phyloP scores from a whole-genome alignment of 371 early-diverging fungal genomes.

The Rhizopus sp. region DNA sequence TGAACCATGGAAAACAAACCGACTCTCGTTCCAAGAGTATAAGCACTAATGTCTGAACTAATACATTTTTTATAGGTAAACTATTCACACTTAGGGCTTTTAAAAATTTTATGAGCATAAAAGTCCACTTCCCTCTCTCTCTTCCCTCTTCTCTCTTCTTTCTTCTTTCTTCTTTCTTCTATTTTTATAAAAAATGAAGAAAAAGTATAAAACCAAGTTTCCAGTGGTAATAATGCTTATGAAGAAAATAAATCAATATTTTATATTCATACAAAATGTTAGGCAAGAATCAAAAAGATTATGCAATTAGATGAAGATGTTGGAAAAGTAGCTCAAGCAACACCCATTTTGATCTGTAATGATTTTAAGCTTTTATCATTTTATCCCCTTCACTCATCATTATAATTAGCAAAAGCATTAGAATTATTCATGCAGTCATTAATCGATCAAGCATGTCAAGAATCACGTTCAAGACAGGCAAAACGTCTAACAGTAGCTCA shows the following conservation, averaged over 20 bases:
- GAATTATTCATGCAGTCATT: slow-evolving; percentile 94
- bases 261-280: slow-evolving; percentile 9
- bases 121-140: neutral
- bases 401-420: slow-evolving; percentile 78
- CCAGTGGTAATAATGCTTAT: slow-evolving; percentile 68
- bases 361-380: slow-evolving; percentile 10
- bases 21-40: too few relatives aligned
- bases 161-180: slow-evolving; percentile 4
- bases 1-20: too few relatives aligned
- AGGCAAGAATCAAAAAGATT: slow-evolving; percentile 99
- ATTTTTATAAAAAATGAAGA: slow-evolving; percentile 60
- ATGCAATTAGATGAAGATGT: slow-evolving; percentile 99
- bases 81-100: neutral
- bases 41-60: too few relatives aligned
- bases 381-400: neutral
- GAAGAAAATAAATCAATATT: neutral
- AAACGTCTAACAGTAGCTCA: slow-evolving; percentile 87
- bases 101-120: neutral
- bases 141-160: neutral
- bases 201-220: slow-evolving; percentile 90
- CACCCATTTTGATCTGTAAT: slow-evolving; percentile 96
- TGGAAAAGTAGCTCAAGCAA: slow-evolving; percentile 98
- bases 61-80: too few relatives aligned
- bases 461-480: slow-evolving; percentile 76
- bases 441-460: slow-evolving; percentile 83